phyloP scores from a whole-genome alignment of 1,284 basidiomycete genomes.

The Coniophora puteana region DNA sequence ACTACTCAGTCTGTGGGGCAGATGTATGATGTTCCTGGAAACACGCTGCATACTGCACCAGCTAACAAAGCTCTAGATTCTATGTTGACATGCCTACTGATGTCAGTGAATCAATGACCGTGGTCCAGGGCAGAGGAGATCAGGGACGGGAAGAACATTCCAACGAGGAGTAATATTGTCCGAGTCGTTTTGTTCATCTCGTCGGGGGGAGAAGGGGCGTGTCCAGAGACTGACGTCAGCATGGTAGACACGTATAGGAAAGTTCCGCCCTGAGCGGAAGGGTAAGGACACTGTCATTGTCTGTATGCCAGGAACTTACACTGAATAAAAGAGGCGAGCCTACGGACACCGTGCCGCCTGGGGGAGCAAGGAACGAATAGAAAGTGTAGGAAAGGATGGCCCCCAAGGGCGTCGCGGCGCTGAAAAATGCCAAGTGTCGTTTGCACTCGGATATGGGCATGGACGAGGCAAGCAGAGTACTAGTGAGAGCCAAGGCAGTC shows the following conservation, averaged over 20 bases:
- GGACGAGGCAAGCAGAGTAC: slow-evolving; percentile 73
- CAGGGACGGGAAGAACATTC: slow-evolving; percentile 69
- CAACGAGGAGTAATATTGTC: slow-evolving; percentile 52
- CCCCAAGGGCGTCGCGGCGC: slow-evolving; percentile 74
- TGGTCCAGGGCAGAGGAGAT: slow-evolving; percentile 49
- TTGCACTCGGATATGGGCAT: slow-evolving; percentile 67
- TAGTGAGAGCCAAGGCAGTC: slow-evolving; percentile 80
- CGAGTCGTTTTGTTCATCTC: slow-evolving; percentile 48
- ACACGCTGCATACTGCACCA: too few species aligned
- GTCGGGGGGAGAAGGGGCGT: slow-evolving; percentile 34
- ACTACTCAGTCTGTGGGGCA: too few species aligned
- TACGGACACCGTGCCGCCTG: slow-evolving; percentile 52
- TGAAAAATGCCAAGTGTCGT: slow-evolving; percentile 75
- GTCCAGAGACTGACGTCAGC: slow-evolving; percentile 67
- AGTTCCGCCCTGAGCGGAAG: slow-evolving; percentile 71
- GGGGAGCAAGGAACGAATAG: slow-evolving; percentile 53
- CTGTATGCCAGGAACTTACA: slow-evolving; percentile 38
- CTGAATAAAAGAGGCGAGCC: slow-evolving; percentile 79
- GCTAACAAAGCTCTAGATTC: too few species aligned
- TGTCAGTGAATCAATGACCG: slow-evolving; percentile 28
- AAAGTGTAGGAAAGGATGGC: slow-evolving; percentile 68
- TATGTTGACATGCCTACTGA: too few species aligned
- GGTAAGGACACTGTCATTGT: slow-evolving; percentile 7
- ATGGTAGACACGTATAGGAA: slow-evolving; percentile 95
- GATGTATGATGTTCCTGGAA: too few species aligned